Conservation (phyloP, 768 basidiomycete genomes). For the Xerocomellus dryophilus region DNA sequence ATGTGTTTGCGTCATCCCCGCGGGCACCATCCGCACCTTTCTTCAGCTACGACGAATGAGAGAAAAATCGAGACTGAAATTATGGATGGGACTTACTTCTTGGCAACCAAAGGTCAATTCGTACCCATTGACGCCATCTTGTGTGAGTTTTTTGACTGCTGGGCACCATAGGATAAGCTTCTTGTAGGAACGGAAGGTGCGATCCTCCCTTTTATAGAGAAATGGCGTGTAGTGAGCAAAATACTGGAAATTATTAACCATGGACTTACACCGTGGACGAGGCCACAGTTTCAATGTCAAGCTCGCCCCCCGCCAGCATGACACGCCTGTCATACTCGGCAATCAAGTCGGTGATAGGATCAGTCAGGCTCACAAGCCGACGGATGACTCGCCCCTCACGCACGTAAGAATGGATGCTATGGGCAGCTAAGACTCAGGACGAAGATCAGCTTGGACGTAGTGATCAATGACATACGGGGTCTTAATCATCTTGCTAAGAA, state of each 20-base stretch:
- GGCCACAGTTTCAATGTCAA: neutral
- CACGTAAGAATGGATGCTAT: neutral
- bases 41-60: conserved; percentile 7
- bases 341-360: conserved; percentile 3
- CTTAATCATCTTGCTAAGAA: neutral
- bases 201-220: neutral
- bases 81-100: neutral
- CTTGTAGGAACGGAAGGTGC: conserved; percentile 2
- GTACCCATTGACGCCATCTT: neutral
- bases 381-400: conserved; percentile 6
- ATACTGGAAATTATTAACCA: neutral
- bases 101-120: neutral
- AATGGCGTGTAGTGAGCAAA: neutral
- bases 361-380: conserved; percentile 6
- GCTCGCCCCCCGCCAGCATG: neutral
- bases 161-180: conserved; percentile 9
- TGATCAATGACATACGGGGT: neutral
- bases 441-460: neutral
- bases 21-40: conserved; percentile 12
- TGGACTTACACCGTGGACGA: neutral
- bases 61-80: neutral
- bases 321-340: conserved; percentile 3
- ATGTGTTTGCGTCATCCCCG: conserved; percentile 5
- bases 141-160: neutral
- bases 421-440: neutral